A percentile compares a stretch with the other conserved stretches of the same genome.
These are phyloP conservation scores for Fraxinus ornus DNA, from an alignment of 305 asterid genomes.

Conservation along the genomic window DNA sequence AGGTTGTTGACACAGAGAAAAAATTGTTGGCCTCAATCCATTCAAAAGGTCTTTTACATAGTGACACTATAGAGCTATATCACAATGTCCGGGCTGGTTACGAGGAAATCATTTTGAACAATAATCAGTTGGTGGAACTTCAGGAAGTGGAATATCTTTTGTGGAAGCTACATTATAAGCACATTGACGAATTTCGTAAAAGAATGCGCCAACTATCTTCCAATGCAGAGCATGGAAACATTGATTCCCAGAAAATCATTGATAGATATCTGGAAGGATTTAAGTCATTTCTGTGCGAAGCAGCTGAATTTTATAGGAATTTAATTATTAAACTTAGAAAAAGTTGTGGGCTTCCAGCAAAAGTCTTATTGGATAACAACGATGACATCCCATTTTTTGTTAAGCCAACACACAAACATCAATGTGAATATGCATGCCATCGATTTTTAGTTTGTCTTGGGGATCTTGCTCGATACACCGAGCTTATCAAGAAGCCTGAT, in stretches of 20 bases:
- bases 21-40: constrained; percentile 53
- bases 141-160: constrained; percentile 73
- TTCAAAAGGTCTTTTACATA: constrained; percentile 56
- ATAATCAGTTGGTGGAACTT: constrained; percentile 44
- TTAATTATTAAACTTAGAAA: constrained; percentile 48
- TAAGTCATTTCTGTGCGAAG: constrained; percentile 67
- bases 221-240: constrained; percentile 33
- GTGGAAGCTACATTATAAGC: constrained; percentile 90
- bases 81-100: constrained; percentile 52
- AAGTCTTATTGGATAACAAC: constrained; percentile 34
- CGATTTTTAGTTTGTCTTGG: constrained; percentile 86
- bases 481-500: constrained; percentile 54
- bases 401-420: constrained; percentile 34
- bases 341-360: constrained; percentile 48
- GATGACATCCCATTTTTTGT: constrained; percentile 23
- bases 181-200: constrained; percentile 83
- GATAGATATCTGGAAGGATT: constrained; percentile 50
- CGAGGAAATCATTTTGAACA: constrained; percentile 53
- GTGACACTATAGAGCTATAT: constrained; percentile 54
- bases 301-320: constrained; percentile 57
- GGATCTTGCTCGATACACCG: constrained; percentile 75
- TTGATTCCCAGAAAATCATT: constrained; percentile 25
- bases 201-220: constrained; percentile 37
- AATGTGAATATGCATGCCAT: constrained; percentile 65
- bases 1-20: constrained; percentile 63